These are phyloP conservation scores for Pisolithus microcarpus DNA, from an alignment of 768 basidiomycete genomes.

Conservation along the genomic window DNA sequence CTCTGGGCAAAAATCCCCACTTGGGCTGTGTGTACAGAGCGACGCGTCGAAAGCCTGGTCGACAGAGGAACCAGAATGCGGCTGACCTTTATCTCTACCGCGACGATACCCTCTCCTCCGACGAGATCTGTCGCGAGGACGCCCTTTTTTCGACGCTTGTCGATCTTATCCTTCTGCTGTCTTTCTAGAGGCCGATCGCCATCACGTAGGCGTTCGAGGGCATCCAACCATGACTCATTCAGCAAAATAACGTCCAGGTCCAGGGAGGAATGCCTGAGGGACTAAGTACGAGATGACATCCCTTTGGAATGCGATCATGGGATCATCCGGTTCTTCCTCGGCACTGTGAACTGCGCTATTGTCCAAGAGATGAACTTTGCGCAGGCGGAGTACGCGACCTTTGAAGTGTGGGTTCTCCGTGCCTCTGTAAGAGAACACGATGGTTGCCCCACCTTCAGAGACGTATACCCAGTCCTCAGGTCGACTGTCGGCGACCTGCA, in stretches of 20 bases:
- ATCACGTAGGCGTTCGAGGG: constrained; percentile 42
- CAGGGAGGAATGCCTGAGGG: constrained; percentile 52
- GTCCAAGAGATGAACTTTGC: constrained; percentile 41
- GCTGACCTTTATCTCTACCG: constrained; percentile 87
- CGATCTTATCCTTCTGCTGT: constrained; percentile 49
- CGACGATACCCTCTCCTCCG: constrained; percentile 47
- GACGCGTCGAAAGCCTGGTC: not conserved
- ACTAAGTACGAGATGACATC: constrained; percentile 61
- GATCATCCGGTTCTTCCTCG: constrained; percentile 33
- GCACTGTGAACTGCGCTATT: constrained; percentile 20
- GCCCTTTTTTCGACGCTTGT: constrained; percentile 46
- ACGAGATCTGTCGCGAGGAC: constrained; percentile 79
- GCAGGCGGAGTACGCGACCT: constrained; percentile 68
- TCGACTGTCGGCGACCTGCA: constrained; percentile 20
- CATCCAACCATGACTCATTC: constrained; percentile 51
- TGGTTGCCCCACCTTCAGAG: constrained; percentile 88
- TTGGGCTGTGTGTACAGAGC: constrained; percentile 61
- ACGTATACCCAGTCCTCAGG: constrained; percentile 71
- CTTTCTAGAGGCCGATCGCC: constrained; percentile 50
- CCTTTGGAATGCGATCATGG: constrained; percentile 50
- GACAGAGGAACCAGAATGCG: not conserved
- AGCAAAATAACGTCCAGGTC: constrained; percentile 42
- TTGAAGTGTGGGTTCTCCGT: constrained; percentile 42
- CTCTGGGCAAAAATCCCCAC: constrained; percentile 86
- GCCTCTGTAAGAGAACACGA: constrained; percentile 80